Evolutionary conservation across 179 eudicot species (phyloP), one percentile per base, ranked within the genome.

Genomic region (Silene coronaria): DNA sequence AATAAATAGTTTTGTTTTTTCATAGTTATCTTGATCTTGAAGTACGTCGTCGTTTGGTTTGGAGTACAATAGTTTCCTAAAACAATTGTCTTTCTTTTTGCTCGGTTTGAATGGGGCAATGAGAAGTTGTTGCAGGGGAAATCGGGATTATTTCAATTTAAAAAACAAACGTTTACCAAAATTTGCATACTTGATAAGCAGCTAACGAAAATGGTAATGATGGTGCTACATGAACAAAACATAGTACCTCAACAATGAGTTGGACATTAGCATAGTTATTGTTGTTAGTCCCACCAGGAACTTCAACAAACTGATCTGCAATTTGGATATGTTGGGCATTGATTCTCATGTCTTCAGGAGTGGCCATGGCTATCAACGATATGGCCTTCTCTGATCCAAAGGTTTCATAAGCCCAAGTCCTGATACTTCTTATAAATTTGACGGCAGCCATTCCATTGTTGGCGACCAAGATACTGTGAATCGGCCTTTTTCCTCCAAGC

Each of bases 391-490:
- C 99, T 3, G 96, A 81, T 63, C 99, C 99, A 83, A 96, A 96
- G 28, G 99, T 93, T 77, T 93, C 98, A 72, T 96, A 96, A 75
- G 98, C 93, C 98, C 99, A 96, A 26, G 91, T 87, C 74, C 98
- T 85, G 70, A 96, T 79, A 79, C 98, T 96, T 69, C 99, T 87
- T 58, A 96, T 96, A 73, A 96, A 96, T 81, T 96, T 96, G 32
- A 96, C 99, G 32, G 99, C 98, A 24, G 98, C 99, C 99, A 96
- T 96, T 79, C 99, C 99, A 86, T 96, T 96, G 83, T 96, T 96
- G 66, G 99, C 96, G 74, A 96, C 87, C 79, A 96, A 85, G 62
- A 96, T 93, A 82, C 99, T 96, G 70, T 90, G 97, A 24, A 93
- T 93, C 6, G 99, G 92, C 80, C 68, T 89, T 66, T 88, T 88